A percentile compares a stretch with the other conserved stretches of the same genome.
phyloP scores from a whole-genome alignment of 495 filamentous ascomycete genomes.

The Aspergillus homomorphus region DNA sequence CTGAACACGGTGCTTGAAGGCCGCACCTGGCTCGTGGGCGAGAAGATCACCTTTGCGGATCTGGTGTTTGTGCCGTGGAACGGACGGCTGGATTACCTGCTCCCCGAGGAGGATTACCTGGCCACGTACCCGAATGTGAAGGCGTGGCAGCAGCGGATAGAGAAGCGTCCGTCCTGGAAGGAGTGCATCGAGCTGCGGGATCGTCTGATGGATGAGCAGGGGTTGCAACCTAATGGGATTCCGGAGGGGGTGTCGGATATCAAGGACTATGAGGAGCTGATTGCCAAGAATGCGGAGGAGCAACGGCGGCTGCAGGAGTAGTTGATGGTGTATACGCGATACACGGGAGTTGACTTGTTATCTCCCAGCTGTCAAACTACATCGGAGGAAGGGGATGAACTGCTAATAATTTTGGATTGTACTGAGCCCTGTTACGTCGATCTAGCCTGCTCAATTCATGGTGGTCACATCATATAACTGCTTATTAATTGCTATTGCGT shows the following conservation, averaged over 20 bases:
- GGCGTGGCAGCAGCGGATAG: constrained; percentile 28
- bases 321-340: not conserved
- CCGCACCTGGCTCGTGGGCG: constrained; percentile 48
- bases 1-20: constrained; percentile 36
- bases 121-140: constrained; percentile 28
- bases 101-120: constrained; percentile 11
- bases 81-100: not conserved
- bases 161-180: constrained; percentile 5
- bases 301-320: not conserved
- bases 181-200: not conserved
- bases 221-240: constrained; percentile 5
- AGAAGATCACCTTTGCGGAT: constrained; percentile 50
- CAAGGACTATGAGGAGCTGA: constrained; percentile 5
- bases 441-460: too few relatives aligned
- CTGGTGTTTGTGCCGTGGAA: constrained; percentile 46
- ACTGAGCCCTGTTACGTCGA: too few relatives aligned
- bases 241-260: constrained; percentile 10
- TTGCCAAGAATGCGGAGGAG: not conserved
- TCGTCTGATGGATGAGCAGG: constrained; percentile 11
- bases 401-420: too few relatives aligned
- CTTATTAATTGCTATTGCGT: not conserved
- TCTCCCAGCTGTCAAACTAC: too few relatives aligned
- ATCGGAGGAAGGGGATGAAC: too few relatives aligned
- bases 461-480: too few relatives aligned
- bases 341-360: too few relatives aligned